Percentiles rank a stretch among this genome's conserved stretches.
Conservation (phyloP, 2,329 filamentous ascomycete genomes). For the Colletotrichum sp. region DNA sequence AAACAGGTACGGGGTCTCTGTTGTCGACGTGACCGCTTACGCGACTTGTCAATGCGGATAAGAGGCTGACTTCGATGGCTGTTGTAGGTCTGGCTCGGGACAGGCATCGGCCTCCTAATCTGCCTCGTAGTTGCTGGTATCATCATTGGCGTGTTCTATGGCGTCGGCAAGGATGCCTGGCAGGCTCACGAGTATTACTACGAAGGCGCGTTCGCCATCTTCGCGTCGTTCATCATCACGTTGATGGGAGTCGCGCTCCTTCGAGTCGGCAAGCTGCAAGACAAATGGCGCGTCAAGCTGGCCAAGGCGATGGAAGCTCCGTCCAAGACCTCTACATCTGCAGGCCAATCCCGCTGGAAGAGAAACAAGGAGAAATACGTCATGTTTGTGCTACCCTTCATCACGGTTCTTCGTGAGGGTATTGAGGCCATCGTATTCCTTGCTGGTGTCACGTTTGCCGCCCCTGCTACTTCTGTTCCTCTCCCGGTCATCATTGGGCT, state of each 20-base stretch:
- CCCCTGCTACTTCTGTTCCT: conserved; percentile 78
- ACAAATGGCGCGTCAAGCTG: conserved; percentile 88
- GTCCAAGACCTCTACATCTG: neutral
- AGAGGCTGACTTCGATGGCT: neutral
- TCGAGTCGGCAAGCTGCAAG: conserved; percentile 81
- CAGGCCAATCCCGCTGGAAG: conserved; percentile 48
- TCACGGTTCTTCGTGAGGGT: conserved; percentile 84
- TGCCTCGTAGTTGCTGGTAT: conserved; percentile 67
- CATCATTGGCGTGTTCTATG: conserved; percentile 75
- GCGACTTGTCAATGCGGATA: neutral
- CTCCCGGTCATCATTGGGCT: conserved; percentile 79
- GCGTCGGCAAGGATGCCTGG: conserved; percentile 71
- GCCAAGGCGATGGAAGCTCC: conserved; percentile 61
- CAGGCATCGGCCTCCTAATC: conserved; percentile 61
- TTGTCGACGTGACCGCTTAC: neutral
- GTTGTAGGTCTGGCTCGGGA: conserved; percentile 65
- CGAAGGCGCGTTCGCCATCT: conserved; percentile 80
- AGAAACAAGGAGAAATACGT: conserved; percentile 76
- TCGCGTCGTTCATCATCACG: conserved; percentile 82
- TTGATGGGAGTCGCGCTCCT: conserved; percentile 81
- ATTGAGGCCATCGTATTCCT: conserved; percentile 88
- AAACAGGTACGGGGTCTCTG: conserved; percentile 54
- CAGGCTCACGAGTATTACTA: conserved; percentile 74
- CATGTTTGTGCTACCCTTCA: conserved; percentile 86
- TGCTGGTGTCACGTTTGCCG: conserved; percentile 80